Base-by-base conservation (phyloP, 1,284 basidiomycete species). In the Stereum hirsutum region DNA sequence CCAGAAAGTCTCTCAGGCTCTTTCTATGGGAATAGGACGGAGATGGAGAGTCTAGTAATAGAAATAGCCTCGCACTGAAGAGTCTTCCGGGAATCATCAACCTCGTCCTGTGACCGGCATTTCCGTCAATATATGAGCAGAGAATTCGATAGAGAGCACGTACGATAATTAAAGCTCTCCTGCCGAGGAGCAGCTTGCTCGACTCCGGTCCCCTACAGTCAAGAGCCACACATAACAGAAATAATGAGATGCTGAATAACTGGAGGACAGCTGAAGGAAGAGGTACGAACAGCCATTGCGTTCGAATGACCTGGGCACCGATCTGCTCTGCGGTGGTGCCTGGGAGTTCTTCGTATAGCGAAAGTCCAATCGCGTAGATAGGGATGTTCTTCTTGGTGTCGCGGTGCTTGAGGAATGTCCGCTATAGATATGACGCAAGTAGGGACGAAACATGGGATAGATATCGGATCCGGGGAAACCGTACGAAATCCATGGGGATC, bases 21-120 rank as follows among this genome's bases (percentile, higher is more conserved):
- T 43, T 17, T 20, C n/a, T 46, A 46, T 27, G 15, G 25, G 11
- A 21, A 24, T 17, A 21, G 14, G 5, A 19, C 42, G n/a, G 11
- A 20, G 7, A n/a, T 3, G 7, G 19, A 6, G 7, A 7, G 27
- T 36, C 38, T 15, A 31, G 39, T 14, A 14, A 12, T 19, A 25
- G 10, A 21, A 34, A 36, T 17, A 40, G 21, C 28, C 60, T n/a
- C 80, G 55, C 53, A 89, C 86, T 83, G 75, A 7, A 94, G 72
- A 1, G 89, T 94, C 60, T 89, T 93, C 52, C 93, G 81, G 10
- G 91, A 88, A 61, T 96, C 93, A 57, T 96, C 93, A 26, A 96
- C 81, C 64, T 96, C 93, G 58, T 97, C 93, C 88, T 91, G 49
- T 35, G 8, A 39, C 12, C 19, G 23, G 41, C 25, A 49, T 42